Conservation (phyloP, 495 filamentous ascomycete genomes). For the Aspergillus leporis region DNA sequence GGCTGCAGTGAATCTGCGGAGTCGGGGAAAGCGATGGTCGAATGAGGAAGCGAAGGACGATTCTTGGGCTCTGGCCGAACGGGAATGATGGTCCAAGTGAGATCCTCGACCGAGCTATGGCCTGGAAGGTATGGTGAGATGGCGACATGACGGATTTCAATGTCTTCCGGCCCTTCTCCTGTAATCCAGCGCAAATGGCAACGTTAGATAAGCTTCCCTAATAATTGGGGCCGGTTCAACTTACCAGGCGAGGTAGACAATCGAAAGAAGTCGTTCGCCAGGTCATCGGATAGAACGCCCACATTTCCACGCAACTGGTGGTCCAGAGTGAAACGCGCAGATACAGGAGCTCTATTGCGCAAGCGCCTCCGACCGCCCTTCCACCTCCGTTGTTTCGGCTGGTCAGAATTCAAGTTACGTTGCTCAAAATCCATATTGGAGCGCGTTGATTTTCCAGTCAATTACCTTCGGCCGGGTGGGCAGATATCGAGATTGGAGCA, state of each 20-base stretch:
- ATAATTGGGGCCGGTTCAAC: slow-evolving; percentile 8
- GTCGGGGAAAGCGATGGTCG: slow-evolving; percentile 81
- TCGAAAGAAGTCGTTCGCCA: slow-evolving; percentile 80
- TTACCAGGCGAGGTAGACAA: slow-evolving; percentile 44
- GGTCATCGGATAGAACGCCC: slow-evolving; percentile 82
- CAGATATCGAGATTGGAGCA: background rate
- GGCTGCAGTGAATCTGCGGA: slow-evolving; percentile 75
- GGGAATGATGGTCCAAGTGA: slow-evolving; percentile 82
- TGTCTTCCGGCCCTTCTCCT: slow-evolving; percentile 23
- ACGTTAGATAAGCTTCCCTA: slow-evolving; percentile 4
- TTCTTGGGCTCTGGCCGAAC: slow-evolving; percentile 66
- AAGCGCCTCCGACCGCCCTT: slow-evolving; percentile 39
- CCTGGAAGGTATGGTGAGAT: slow-evolving; percentile 78
- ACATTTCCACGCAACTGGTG: slow-evolving; percentile 85
- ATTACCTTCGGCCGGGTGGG: slow-evolving; percentile 28
- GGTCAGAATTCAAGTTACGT: slow-evolving; percentile 38
- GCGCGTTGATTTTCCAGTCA: slow-evolving; percentile 16
- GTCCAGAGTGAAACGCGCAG: slow-evolving; percentile 69
- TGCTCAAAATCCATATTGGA: slow-evolving; percentile 40
- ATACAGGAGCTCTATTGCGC: slow-evolving; percentile 57
- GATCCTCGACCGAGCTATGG: slow-evolving; percentile 57
- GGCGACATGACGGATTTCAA: slow-evolving; percentile 62
- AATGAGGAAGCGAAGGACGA: slow-evolving; percentile 74
- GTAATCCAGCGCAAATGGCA: background rate
- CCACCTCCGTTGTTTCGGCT: slow-evolving; percentile 42